Evolutionary conservation across 768 basidiomycete genomes (phyloP).

Genomic region (Omphalotus guepiniiformis): DNA sequence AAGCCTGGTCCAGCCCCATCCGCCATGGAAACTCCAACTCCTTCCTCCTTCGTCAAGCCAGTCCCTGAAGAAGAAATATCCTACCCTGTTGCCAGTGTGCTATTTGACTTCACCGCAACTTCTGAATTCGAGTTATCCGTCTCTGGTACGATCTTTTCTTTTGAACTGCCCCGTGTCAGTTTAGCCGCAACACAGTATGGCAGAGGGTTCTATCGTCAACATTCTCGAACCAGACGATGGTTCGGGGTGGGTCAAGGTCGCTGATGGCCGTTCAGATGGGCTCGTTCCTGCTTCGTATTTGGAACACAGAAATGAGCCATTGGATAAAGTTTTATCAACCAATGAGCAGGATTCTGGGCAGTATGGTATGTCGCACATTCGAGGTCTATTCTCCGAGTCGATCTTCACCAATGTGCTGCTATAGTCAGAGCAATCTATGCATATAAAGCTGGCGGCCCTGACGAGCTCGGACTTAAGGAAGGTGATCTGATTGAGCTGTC

Average conservation of each 20-base stretch:
- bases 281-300: conserved; percentile 83
- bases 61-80: conserved; percentile 37
- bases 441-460: conserved; percentile 68
- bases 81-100: conserved; percentile 52
- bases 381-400: conserved; percentile 5
- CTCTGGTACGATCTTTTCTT: conserved; percentile 38
- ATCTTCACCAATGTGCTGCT: conserved; percentile 9
- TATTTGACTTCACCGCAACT: conserved; percentile 72
- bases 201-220: conserved; percentile 62
- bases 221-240: conserved; percentile 81
- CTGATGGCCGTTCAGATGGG: conserved; percentile 53
- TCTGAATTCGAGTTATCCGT: conserved; percentile 76
- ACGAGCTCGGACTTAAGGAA: conserved; percentile 61
- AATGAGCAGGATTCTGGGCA: conserved; percentile 34
- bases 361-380: conserved; percentile 41
- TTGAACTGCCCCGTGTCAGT: conserved; percentile 1
- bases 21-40: conserved; percentile 30
- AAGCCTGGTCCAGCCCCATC: not conserved
- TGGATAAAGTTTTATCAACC: conserved; percentile 17
- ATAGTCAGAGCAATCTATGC: conserved; percentile 80
- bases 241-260: conserved; percentile 82
- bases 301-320: no score
- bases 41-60: conserved; percentile 54
- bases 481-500: conserved; percentile 64
- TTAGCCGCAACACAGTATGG: conserved; percentile 10